Base-by-base conservation (phyloP, 1,284 basidiomycete species). In the Rhodotorula sp. region DNA sequence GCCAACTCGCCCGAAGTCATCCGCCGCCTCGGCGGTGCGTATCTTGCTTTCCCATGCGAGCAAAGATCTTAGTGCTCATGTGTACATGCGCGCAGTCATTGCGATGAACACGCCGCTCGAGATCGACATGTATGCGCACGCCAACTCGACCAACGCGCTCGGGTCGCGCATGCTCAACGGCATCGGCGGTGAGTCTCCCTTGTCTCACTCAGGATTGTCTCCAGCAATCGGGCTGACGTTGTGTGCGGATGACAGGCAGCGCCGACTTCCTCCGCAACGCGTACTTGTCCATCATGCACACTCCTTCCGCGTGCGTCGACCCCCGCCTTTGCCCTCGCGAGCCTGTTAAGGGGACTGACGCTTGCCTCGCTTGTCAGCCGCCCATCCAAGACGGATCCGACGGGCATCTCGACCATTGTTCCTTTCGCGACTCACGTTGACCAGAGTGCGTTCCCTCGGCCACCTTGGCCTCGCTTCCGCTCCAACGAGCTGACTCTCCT, bases 181-280 rank as follows among this genome's bases (percentile, higher is more conserved):
- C 23, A 77, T 86, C 48, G 85, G 85, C 19, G 85, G 85, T 21
- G 23, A 19, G 14, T 13, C 8, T 23, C 25, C 50, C 50, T 52
- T 3, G 23, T 52, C 17, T n/a, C 10, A 2, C 50, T n/a, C 50
- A 10, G 13, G 1, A 21, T 5, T 9, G 23, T n/a, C 50, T 10
- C 25, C 3, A 21, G 13, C 50, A 52, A 21, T 10, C 8, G 49
- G 4, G 9, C 23, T 21, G 7, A 12, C 25, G 10, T 4, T 48
- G 23, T n/a, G 23, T n/a, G 50, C 23, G 12, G 21, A n/a, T 45
- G 84, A 83, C 34, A 34, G 34, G 12, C 23, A 52, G 49, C 14
- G 85, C 81, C 14, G 85, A 86, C 74, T 86, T 86, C 77, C 76
- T 86, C 67, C 80, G 85, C 41, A 86, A 86, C 73, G 85, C 85